Conservation (phyloP, 768 basidiomycete genomes). For the Leccinum broughii region DNA sequence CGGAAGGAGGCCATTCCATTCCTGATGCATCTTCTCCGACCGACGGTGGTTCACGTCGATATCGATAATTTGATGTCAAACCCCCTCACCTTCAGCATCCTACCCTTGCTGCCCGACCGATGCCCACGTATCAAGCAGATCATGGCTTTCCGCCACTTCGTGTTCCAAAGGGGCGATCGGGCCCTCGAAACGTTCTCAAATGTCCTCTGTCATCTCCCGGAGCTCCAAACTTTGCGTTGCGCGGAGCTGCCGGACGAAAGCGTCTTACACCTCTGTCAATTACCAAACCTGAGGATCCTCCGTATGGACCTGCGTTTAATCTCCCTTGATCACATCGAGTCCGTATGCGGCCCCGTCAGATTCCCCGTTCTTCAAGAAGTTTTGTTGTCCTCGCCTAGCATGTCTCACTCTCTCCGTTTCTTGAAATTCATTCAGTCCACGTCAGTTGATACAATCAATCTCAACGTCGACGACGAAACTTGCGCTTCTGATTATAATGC, state of each 20-base stretch:
- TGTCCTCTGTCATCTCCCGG: constrained; percentile 22
- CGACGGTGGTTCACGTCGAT: constrained; percentile 28
- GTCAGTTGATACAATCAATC: constrained; percentile 33
- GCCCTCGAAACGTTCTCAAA: constrained; percentile 27
- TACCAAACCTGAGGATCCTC: constrained; percentile 24
- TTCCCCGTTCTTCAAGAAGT: constrained; percentile 28
- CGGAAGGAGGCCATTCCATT: constrained; percentile 26
- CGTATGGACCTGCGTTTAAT: constrained; percentile 30
- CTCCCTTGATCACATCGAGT: constrained; percentile 24
- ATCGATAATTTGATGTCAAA: constrained; percentile 32
- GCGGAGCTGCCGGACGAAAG: constrained; percentile 28
- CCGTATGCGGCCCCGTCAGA: constrained; percentile 6
- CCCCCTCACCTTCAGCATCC: constrained; percentile 17
- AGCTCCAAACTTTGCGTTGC: constrained; percentile 28
- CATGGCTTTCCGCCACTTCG: constrained; percentile 31
- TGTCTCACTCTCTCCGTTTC: constrained; percentile 26
- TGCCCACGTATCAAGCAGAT: constrained; percentile 29
- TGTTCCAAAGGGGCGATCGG: constrained; percentile 26
- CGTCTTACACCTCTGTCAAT: constrained; percentile 22
- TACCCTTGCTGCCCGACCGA: constrained; percentile 21
- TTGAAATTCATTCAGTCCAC: constrained; percentile 28
- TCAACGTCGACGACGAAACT: constrained; percentile 34
- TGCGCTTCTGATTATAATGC: constrained; percentile 25
- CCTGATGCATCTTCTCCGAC: constrained; percentile 26
- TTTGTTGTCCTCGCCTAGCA: constrained; percentile 24